Base-by-base conservation (phyloP, 805 yeast species). In the Ogataea corticis region DNA sequence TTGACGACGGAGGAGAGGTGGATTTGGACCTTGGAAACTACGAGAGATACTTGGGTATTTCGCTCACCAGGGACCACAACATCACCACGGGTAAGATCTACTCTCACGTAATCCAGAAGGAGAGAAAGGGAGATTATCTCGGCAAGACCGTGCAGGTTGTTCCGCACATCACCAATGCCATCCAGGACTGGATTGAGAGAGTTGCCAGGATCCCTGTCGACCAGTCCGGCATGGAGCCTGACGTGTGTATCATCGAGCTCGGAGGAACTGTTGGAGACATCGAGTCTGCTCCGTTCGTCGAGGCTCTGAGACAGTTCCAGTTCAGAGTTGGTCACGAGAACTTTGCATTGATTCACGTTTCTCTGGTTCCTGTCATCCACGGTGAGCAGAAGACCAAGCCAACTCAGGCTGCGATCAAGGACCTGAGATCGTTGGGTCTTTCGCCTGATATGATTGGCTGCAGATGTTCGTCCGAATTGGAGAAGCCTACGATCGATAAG, bases 221-320 rank as follows among this genome's bases (percentile, higher is more conserved):
- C 67, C 76, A 80, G 46, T 78, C 91, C 30, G 95, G 94, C 44
- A 75, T 82, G 65, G 85, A 82, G 61, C 99, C 99, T 28, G 98
- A 94, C 58, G 86, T 94, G 43, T 94, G 99, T 77, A 90, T 94
- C 64, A 83, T 94, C 55, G 99, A 92, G 73, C 79, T 94, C 49
- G 99, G 99, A 67, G 99, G 99, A 67, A 94, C 99, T 25, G 99
- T 94, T 48, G 99, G 99, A 65, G 99, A 94, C 67, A 94, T 94
- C 62, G 99, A 94, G 74, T 82, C 92, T 64, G 99, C 98, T 43
- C 99, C 99, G 21, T 94, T 94, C 57, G 97, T 94, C 45, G 99
- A 94, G 74, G 99, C 99, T 19, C 80, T 94, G 53, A 87, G 99
- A 76, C 99, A 94, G 72, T 94, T 94, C 73, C 99, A 94, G 75